Conservation (phyloP, 2,329 filamentous ascomycete genomes). For the Blumeria graminis region DNA sequence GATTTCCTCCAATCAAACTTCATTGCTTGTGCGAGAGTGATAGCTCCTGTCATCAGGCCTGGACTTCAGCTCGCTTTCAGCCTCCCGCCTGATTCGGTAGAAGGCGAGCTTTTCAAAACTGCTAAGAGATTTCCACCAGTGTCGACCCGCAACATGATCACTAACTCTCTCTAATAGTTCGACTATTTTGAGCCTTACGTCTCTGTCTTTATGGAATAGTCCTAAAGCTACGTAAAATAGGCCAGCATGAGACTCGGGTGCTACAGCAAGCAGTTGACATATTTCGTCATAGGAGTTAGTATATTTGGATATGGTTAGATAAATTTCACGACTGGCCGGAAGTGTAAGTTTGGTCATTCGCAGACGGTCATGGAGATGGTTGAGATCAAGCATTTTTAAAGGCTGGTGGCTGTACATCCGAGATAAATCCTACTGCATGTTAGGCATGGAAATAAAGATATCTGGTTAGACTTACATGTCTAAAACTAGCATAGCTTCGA, state of each 20-base stretch:
- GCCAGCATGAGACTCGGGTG: slow-evolving; percentile 66
- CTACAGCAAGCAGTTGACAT: slow-evolving; percentile 57
- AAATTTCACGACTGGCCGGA: slow-evolving; percentile 59
- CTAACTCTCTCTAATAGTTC: slow-evolving; percentile 62
- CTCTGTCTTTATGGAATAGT: slow-evolving; percentile 67
- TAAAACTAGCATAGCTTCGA: slow-evolving; percentile 83
- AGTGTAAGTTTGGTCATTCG: slow-evolving; percentile 58
- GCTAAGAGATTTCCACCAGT: slow-evolving; percentile 76
- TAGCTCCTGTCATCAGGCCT: slow-evolving; percentile 8
- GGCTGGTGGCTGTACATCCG: slow-evolving; percentile 39
- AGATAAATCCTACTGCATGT: slow-evolving; percentile 30
- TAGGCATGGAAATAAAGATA: neutral
- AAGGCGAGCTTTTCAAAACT: slow-evolving; percentile 76
- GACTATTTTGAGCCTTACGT: slow-evolving; percentile 54
- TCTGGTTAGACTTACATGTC: slow-evolving; percentile 38
- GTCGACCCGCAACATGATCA: slow-evolving; percentile 70
- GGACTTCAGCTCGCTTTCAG: slow-evolving; percentile 24
- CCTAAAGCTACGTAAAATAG: slow-evolving; percentile 81
- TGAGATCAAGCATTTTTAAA: slow-evolving; percentile 60
- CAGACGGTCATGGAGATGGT: slow-evolving; percentile 80
- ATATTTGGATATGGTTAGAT: slow-evolving; percentile 51
- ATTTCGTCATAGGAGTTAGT: slow-evolving; percentile 68
- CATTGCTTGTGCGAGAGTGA: slow-evolving; percentile 8
- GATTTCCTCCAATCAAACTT: slow-evolving; percentile 21
- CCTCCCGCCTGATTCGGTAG: slow-evolving; percentile 48